These are phyloP conservation scores for Wickerhamomyces pijperi DNA, from an alignment of 805 yeast genomes.

Conservation along the genomic window DNA sequence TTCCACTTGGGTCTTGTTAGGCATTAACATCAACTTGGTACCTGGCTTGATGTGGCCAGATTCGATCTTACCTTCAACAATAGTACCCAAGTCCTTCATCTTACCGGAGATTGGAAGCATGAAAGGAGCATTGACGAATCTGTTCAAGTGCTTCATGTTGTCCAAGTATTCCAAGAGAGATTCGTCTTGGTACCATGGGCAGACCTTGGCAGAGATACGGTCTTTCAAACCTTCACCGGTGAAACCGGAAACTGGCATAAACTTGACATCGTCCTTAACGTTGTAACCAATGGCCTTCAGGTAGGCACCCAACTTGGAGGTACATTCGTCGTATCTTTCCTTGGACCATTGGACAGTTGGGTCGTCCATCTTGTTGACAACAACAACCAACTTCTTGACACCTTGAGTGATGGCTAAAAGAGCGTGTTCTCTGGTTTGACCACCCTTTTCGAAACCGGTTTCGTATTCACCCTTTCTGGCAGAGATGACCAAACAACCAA, in stretches of 20 bases:
- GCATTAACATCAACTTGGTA: constrained; percentile 74
- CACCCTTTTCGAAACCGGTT: constrained; percentile 98
- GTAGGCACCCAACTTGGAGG: constrained; percentile 63
- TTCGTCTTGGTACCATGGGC: constrained; percentile 95
- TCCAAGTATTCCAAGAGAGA: constrained; percentile 85
- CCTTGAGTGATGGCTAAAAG: constrained; percentile 97
- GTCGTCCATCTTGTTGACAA: constrained; percentile 97
- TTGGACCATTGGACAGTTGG: constrained; percentile 93
- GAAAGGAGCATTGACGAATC: constrained; percentile 89
- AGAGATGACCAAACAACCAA: constrained; percentile 91
- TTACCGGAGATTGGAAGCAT: constrained; percentile 94
- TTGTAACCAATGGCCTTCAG: constrained; percentile 85
- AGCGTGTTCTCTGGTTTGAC: constrained; percentile 98
- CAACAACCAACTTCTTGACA: constrained; percentile 87
- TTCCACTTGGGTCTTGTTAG: constrained; percentile 76
- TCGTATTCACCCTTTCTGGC: constrained; percentile 99
- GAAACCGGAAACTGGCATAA: constrained; percentile 97
- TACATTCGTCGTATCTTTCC: constrained; percentile 94
- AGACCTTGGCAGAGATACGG: constrained; percentile 53
- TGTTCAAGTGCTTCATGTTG: constrained; percentile 64
- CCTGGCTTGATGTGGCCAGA: constrained; percentile 87
- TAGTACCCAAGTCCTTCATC: constrained; percentile 94
- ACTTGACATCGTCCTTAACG: constrained; percentile 69
- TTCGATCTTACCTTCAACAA: constrained; percentile 97
- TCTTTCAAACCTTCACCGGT: constrained; percentile 96